Conservation (phyloP, 1,139 yeast genomes). For the Saccharomyces hybrid region DNA sequence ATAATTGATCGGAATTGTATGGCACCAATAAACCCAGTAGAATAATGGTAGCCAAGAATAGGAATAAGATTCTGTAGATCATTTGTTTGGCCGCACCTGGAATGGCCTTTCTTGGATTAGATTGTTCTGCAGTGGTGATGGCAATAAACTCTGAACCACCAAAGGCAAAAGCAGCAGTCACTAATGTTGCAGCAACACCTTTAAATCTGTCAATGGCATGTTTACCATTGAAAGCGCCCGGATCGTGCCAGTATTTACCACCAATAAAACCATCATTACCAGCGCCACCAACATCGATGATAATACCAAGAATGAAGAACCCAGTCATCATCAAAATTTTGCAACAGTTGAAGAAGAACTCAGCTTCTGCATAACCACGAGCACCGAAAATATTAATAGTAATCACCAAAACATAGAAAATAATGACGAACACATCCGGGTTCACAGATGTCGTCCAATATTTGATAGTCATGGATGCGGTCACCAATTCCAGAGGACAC, state of each 20-base stretch:
- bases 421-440: slow-evolving; percentile 59
- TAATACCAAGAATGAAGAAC: slow-evolving; percentile 55
- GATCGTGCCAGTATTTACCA: slow-evolving; percentile 51
- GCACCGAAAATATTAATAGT: slow-evolving; percentile 61
- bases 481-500: slow-evolving; percentile 67
- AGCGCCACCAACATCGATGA: slow-evolving; percentile 60
- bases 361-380: slow-evolving; percentile 69
- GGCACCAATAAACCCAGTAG: slow-evolving; percentile 67
- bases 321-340: slow-evolving; percentile 59
- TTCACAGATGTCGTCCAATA: slow-evolving; percentile 43
- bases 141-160: slow-evolving; percentile 83
- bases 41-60: slow-evolving; percentile 54
- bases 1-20: slow-evolving; percentile 42
- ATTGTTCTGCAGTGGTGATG: slow-evolving; percentile 83
- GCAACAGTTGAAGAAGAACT: slow-evolving; percentile 50
- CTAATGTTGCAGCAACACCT: slow-evolving; percentile 77
- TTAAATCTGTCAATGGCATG: slow-evolving; percentile 41
- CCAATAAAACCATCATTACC: slow-evolving; percentile 59
- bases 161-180: slow-evolving; percentile 80
- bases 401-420: slow-evolving; percentile 53
- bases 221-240: slow-evolving; percentile 45
- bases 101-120: slow-evolving; percentile 65
- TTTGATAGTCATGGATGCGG: slow-evolving; percentile 63
- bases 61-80: slow-evolving; percentile 60
- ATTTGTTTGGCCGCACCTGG: slow-evolving; percentile 74